A percentile compares a stretch with the other conserved stretches of the same genome.
These are phyloP conservation scores for Periconia macrospinosa DNA, from an alignment of 2,329 filamentous ascomycete genomes.

Conservation along the genomic window DNA sequence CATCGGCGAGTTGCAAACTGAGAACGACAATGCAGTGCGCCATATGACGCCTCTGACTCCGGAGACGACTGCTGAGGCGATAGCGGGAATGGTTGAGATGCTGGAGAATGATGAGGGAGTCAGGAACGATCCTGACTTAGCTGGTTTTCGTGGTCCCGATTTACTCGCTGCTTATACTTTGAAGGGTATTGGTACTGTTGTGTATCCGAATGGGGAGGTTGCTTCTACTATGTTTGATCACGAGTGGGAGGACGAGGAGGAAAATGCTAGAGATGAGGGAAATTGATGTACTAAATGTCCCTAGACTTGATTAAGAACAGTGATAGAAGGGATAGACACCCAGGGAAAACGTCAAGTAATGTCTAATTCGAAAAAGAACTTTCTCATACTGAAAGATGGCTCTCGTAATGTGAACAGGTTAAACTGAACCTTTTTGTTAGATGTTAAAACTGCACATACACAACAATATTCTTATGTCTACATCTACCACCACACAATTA, in stretches of 20 bases:
- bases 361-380: too few relatives aligned
- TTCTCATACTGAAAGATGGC: too few relatives aligned
- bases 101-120: conserved; percentile 22
- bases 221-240: neutral
- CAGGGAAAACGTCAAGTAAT: too few relatives aligned
- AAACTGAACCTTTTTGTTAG: too few relatives aligned
- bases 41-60: neutral
- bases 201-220: neutral
- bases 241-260: neutral
- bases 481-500: too few relatives aligned
- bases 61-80: conserved; percentile 7
- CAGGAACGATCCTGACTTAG: conserved; percentile 13
- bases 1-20: neutral
- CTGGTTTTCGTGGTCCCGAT: conserved; percentile 5
- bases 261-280: neutral
- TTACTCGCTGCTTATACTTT: conserved; percentile 24
- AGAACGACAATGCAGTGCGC: neutral
- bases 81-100: conserved; percentile 16
- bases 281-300: too few relatives aligned
- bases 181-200: conserved; percentile 4
- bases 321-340: too few relatives aligned
- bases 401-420: too few relatives aligned
- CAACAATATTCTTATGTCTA: too few relatives aligned
- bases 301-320: too few relatives aligned
- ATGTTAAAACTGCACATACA: too few relatives aligned